phyloP scores from a whole-genome alignment of 345 rosid genomes.

The Salix dunnii region DNA sequence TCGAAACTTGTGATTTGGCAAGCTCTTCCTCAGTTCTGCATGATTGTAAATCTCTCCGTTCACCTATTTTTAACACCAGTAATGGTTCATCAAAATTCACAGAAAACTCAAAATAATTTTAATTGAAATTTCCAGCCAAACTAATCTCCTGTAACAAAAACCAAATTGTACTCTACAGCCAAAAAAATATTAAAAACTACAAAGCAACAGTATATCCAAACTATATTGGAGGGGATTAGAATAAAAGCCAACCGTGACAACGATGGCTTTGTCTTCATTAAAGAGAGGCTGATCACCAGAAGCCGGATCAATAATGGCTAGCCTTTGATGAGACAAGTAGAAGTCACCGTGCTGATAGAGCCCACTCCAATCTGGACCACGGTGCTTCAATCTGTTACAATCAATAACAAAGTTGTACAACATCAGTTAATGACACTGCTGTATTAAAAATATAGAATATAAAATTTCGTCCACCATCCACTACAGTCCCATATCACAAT shows the following conservation, averaged over 20 bases:
- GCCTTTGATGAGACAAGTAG: conserved; percentile 82
- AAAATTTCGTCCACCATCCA: neutral
- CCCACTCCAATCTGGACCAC: conserved; percentile 99
- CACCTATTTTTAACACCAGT: conserved; percentile 42
- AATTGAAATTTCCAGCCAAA: neutral
- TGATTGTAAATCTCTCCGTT: conserved; percentile 98
- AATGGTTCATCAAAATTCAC: neutral
- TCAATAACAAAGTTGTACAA: neutral
- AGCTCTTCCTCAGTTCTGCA: conserved; percentile 58
- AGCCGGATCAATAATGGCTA: conserved; percentile 85
- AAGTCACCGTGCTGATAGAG: conserved; percentile 65
- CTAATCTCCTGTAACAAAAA: neutral
- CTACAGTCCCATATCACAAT: neutral
- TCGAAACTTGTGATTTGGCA: conserved; percentile 67
- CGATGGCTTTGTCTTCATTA: conserved; percentile 72
- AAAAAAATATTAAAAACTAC: neutral
- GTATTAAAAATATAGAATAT: neutral
- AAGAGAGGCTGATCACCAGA: conserved; percentile 98
- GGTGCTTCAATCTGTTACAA: conserved; percentile 72
- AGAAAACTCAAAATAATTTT: neutral
- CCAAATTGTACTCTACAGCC: too few species aligned
- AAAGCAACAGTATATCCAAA: neutral
- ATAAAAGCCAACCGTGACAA: conserved; percentile 57
- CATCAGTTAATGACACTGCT: neutral
- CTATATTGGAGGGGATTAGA: neutral